Evolutionary conservation across 2,329 filamentous ascomycete genomes (phyloP).

Genomic region (Rutstroemia sp.): DNA sequence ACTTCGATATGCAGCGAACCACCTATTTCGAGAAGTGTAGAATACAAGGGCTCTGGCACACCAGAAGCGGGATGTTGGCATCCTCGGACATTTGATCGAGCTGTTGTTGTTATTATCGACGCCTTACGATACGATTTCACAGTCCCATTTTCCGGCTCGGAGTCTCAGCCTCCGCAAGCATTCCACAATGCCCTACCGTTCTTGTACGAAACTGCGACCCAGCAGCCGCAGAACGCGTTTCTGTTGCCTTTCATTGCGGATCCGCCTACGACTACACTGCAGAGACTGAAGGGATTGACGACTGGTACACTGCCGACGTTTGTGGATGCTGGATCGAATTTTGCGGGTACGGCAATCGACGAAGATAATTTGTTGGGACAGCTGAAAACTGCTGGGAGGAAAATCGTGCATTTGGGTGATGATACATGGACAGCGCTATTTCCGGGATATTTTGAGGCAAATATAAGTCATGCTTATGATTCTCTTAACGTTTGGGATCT

Average conservation of each 20-base stretch:
- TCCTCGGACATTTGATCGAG: constrained; percentile 85
- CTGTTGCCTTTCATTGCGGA: constrained; percentile 94
- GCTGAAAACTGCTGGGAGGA: constrained; percentile 58
- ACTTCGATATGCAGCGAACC: constrained; percentile 63
- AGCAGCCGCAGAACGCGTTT: constrained; percentile 74
- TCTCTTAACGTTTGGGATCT: constrained; percentile 98
- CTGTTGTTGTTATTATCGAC: constrained; percentile 84
- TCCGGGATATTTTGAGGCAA: constrained; percentile 83
- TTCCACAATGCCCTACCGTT: constrained; percentile 88
- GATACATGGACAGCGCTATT: constrained; percentile 96
- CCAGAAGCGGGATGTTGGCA: constrained; percentile 84
- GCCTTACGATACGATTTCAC: constrained; percentile 96
- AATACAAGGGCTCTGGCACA: constrained; percentile 27
- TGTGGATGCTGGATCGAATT: constrained; percentile 88
- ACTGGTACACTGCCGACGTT: constrained; percentile 95
- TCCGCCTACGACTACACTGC: constrained; percentile 87
- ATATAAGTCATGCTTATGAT: constrained; percentile 83
- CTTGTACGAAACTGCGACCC: constrained; percentile 72
- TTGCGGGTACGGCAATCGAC: constrained; percentile 89
- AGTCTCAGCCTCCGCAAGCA: constrained; percentile 36
- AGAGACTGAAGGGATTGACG: constrained; percentile 86
- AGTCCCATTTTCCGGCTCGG: constrained; percentile 53
- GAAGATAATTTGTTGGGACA: constrained; percentile 76
- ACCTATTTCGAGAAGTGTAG: constrained; percentile 47
- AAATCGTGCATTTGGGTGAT: constrained; percentile 89